Conservation (phyloP, 2,329 filamentous ascomycete species). For the Metarhizium rileyi region DNA sequence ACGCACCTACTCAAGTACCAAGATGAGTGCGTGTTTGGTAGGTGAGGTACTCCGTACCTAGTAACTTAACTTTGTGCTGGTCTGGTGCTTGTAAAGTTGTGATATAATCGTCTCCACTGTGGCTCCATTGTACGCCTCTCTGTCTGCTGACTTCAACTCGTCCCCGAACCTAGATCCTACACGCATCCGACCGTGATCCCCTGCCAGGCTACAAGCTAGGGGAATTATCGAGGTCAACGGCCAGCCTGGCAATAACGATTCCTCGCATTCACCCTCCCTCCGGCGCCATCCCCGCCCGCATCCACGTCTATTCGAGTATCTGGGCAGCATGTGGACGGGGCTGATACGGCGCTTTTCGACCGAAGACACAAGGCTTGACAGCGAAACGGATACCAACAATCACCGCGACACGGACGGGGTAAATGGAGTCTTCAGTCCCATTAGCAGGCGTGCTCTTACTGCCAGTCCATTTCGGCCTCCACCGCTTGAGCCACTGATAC, state of each 20-base stretch:
- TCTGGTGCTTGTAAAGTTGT: too few species aligned
- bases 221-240: background rate
- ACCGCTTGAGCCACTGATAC: conserved; percentile 69
- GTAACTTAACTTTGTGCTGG: too few species aligned
- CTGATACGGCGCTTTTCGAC: conserved; percentile 58
- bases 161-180: background rate
- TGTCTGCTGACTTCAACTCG: background rate
- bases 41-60: too few species aligned
- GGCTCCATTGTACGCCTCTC: background rate
- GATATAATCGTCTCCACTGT: conserved; percentile 2
- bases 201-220: background rate
- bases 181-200: conserved; percentile 1
- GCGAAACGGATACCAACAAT: conserved; percentile 16
- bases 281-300: background rate
- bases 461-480: conserved; percentile 77
- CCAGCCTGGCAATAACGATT: background rate
- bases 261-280: background rate
- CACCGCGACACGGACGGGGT: conserved; percentile 33
- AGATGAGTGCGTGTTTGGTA: too few species aligned
- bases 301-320: conserved; percentile 13
- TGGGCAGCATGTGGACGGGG: conserved; percentile 42
- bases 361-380: conserved; percentile 27
- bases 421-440: conserved; percentile 45
- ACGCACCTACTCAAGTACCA: too few species aligned
- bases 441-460: conserved; percentile 35